phyloP scores from a whole-genome alignment of 495 filamentous ascomycete genomes.

The Penicillium coffeae region DNA sequence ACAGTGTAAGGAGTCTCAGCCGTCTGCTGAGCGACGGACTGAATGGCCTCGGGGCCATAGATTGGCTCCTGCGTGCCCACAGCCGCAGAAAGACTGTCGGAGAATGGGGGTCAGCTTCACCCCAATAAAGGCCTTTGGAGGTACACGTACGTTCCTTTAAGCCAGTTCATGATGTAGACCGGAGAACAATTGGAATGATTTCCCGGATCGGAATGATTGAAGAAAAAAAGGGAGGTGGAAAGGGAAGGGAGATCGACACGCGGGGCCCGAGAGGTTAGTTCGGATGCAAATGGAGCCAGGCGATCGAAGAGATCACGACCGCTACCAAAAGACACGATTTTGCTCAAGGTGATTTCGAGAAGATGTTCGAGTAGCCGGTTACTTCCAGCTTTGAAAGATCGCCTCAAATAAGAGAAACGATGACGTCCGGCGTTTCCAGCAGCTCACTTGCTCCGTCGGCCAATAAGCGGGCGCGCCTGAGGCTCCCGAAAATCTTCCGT shows the following conservation, averaged over 20 bases:
- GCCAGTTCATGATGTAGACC: slow-evolving; percentile 59
- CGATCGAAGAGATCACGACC: neutral
- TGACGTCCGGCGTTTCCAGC: slow-evolving; percentile 21
- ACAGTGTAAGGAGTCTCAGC: slow-evolving; percentile 77
- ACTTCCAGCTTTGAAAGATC: neutral
- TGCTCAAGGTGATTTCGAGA: too few relatives aligned
- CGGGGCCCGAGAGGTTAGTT: slow-evolving; percentile 31
- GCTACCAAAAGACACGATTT: too few relatives aligned
- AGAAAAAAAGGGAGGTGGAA: slow-evolving; percentile 19
- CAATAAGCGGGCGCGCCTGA: slow-evolving; percentile 16
- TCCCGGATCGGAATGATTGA: slow-evolving; percentile 2
- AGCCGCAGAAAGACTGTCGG: slow-evolving; percentile 74
- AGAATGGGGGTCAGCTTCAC: slow-evolving; percentile 19
- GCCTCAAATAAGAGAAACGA: slow-evolving; percentile 4
- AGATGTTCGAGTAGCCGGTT: too few relatives aligned
- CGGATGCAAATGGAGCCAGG: slow-evolving; percentile 20
- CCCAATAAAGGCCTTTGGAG: slow-evolving; percentile 4
- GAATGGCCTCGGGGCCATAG: slow-evolving; percentile 88
- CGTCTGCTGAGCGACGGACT: slow-evolving; percentile 76
- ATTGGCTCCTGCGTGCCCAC: slow-evolving; percentile 94
- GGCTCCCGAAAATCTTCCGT: slow-evolving; percentile 23
- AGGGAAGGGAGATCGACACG: slow-evolving; percentile 26
- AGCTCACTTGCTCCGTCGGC: slow-evolving; percentile 19
- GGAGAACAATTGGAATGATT: slow-evolving; percentile 2
- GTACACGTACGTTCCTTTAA: slow-evolving; percentile 61